Conservation (phyloP, 2,329 filamentous ascomycete genomes). For the Penicillium vulpinum region DNA sequence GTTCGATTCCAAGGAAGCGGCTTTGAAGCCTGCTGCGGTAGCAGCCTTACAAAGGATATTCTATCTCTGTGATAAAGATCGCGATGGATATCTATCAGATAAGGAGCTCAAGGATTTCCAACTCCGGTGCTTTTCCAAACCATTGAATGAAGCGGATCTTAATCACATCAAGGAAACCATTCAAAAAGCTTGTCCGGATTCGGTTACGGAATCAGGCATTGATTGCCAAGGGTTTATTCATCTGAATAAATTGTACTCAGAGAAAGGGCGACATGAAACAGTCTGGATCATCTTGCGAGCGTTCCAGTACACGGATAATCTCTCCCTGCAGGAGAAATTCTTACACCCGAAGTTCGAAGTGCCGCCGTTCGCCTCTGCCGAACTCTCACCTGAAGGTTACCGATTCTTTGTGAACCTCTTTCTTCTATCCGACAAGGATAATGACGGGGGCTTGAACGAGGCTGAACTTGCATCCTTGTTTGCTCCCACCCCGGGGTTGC, state of each 20-base stretch:
- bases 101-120: constrained; percentile 90
- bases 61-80: constrained; percentile 93
- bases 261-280: constrained; percentile 96
- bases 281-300: constrained; percentile 96
- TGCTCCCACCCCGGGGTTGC: constrained; percentile 86
- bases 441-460: constrained; percentile 89
- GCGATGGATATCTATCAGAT: constrained; percentile 89
- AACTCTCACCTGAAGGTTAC: constrained; percentile 91
- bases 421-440: constrained; percentile 92
- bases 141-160: constrained; percentile 75
- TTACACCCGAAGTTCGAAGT: constrained; percentile 93
- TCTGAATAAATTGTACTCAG: constrained; percentile 92
- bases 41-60: constrained; percentile 87
- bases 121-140: constrained; percentile 85
- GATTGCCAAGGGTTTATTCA: constrained; percentile 81
- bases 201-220: constrained; percentile 69
- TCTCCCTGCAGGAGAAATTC: constrained; percentile 88
- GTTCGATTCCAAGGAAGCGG: constrained; percentile 91
- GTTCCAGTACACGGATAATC: constrained; percentile 93
- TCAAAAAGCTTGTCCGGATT: constrained; percentile 64
- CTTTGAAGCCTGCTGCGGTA: constrained; percentile 83
- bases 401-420: constrained; percentile 98
- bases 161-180: constrained; percentile 90
- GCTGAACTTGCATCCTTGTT: constrained; percentile 83
- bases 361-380: constrained; percentile 85